Conservation (phyloP, 2,329 filamentous ascomycete species). For the Lachnellula occidentalis region DNA sequence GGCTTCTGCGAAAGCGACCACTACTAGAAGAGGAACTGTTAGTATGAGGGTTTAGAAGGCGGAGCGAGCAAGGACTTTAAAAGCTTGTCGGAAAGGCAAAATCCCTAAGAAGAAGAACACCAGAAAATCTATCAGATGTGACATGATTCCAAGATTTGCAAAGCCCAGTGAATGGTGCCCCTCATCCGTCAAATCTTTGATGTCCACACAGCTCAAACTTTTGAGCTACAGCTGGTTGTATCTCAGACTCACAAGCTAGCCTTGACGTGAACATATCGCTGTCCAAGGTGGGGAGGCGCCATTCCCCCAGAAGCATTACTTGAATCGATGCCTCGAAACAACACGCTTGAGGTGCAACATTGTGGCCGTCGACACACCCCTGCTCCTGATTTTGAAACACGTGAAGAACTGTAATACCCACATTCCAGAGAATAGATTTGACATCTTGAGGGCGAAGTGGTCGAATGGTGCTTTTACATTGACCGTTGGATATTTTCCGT, state of each 20-base stretch:
- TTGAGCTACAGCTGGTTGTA: not conserved
- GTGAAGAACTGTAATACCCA: constrained; percentile 20
- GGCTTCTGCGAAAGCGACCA: constrained; percentile 55
- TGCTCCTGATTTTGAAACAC: not conserved
- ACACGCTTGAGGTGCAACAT: no score
- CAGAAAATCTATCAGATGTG: no score
- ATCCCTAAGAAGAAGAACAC: not conserved
- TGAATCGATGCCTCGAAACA: not conserved
- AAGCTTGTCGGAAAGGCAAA: constrained; percentile 1
- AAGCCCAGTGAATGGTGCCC: no score
- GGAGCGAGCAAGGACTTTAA: not conserved
- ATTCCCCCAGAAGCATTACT: not conserved
- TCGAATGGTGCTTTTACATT: not conserved
- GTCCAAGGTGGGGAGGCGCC: not conserved
- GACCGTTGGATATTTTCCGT: not conserved
- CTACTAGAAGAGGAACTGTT: constrained; percentile 37
- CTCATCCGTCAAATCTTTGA: not conserved
- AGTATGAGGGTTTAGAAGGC: constrained; percentile 14
- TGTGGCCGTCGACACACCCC: no score
- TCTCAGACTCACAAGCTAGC: not conserved
- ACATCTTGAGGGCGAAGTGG: constrained; percentile 21
- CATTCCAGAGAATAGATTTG: constrained; percentile 33
- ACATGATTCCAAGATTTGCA: no score
- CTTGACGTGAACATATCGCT: not conserved
- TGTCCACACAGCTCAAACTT: not conserved